Evolutionary conservation across 441 rosid species (phyloP).

Genomic region (Sinapis alba): DNA sequence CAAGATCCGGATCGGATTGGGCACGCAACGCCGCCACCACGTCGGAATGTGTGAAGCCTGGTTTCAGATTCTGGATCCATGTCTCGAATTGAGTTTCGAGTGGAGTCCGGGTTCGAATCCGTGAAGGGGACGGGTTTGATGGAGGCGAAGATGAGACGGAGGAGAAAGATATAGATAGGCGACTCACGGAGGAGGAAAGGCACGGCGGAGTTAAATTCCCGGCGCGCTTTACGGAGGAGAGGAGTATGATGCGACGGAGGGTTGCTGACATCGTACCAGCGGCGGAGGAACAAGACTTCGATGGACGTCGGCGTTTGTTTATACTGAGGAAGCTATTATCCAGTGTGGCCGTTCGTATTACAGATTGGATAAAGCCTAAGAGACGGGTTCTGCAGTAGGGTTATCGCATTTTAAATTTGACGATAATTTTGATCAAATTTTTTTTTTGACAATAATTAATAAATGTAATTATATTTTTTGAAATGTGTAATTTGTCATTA

Average conservation of each 20-base stretch:
- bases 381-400: not conserved
- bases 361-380: not conserved
- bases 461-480: no score
- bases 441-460: no score
- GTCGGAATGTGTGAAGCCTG: slow-evolving; percentile 73
- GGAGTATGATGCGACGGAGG: slow-evolving; percentile 35
- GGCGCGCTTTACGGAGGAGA: not conserved
- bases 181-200: slow-evolving; percentile 17
- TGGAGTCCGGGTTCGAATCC: slow-evolving; percentile 63
- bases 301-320: not conserved
- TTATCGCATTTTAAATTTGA: not conserved
- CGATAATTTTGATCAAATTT: no score
- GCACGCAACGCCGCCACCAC: slow-evolving; percentile 73
- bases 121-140: slow-evolving; percentile 24
- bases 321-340: not conserved
- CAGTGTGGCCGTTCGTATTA: slow-evolving; percentile 11
- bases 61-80: slow-evolving; percentile 80
- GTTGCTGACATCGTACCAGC: slow-evolving; percentile 30
- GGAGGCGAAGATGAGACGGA: slow-evolving; percentile 42
- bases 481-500: no score
- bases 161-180: slow-evolving; percentile 14
- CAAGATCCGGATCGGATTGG: slow-evolving; percentile 85
- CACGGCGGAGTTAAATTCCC: not conserved
- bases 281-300: not conserved
- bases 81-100: slow-evolving; percentile 75